A percentile compares a stretch with the other conserved stretches of the same genome.
phyloP scores from a whole-genome alignment of 345 rosid genomes.

The Eucalyptus rudis region DNA sequence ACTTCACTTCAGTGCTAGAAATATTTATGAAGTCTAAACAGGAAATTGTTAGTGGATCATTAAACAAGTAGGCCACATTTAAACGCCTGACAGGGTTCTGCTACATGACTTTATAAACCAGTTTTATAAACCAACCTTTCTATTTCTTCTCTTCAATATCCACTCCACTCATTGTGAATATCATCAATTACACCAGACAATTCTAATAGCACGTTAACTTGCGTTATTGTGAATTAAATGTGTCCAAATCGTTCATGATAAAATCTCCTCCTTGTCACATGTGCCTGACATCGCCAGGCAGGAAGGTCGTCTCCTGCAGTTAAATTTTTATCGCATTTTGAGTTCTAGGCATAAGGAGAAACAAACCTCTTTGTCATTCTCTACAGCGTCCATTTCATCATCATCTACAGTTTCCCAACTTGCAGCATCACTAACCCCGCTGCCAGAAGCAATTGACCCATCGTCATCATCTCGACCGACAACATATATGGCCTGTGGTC shows the following conservation, averaged over 20 bases:
- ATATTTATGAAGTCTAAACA: background rate
- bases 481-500: constrained; percentile 95
- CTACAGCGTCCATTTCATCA: constrained; percentile 51
- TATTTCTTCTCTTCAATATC: background rate
- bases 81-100: background rate
- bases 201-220: background rate
- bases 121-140: background rate
- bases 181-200: background rate
- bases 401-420: constrained; percentile 95
- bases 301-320: background rate
- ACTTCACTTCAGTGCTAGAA: background rate
- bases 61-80: background rate
- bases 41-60: background rate
- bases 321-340: background rate
- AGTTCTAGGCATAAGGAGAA: background rate
- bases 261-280: background rate
- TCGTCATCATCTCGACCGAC: constrained; percentile 95
- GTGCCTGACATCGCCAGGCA: background rate
- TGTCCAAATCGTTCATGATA: background rate
- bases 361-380: constrained; percentile 65
- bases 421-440: constrained; percentile 83
- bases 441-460: constrained; percentile 70
- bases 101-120: background rate
- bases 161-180: background rate
- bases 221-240: background rate